These are phyloP conservation scores for Colletotrichum euphorbiae DNA, from an alignment of 2,329 filamentous ascomycete species.

Conservation along the genomic window DNA sequence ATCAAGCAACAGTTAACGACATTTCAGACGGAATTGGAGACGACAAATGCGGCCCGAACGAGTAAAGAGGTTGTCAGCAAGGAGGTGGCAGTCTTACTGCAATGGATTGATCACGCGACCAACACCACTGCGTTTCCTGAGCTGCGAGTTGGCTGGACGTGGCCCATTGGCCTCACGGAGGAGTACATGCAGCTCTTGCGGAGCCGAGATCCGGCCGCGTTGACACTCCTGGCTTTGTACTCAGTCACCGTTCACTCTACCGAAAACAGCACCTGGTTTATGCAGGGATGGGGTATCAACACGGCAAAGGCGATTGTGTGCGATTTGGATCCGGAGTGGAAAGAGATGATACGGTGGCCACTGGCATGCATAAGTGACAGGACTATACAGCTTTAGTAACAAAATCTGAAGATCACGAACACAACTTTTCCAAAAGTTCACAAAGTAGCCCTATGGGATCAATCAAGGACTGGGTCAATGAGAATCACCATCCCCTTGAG, in stretches of 20 bases:
- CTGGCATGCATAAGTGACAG: constrained; percentile 32
- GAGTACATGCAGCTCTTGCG: constrained; percentile 42
- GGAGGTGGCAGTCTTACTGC: constrained; percentile 10
- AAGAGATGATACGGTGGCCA: constrained; percentile 35
- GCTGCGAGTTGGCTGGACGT: constrained; percentile 41
- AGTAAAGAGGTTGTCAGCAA: constrained; percentile 2
- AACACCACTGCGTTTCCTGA: constrained; percentile 40
- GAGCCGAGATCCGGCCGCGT: constrained; percentile 39
- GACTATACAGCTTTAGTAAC: constrained; percentile 25
- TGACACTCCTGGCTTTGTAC: constrained; percentile 43
- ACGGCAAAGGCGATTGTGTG: constrained; percentile 23
- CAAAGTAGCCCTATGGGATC: too few species aligned
- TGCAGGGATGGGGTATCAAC: constrained; percentile 37
- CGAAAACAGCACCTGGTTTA: constrained; percentile 41
- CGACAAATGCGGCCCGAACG: neutral
- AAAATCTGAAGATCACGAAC: neutral
- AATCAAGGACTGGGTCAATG: too few species aligned
- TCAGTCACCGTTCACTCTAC: constrained; percentile 42
- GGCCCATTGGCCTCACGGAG: constrained; percentile 43
- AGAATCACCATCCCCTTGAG: too few species aligned
- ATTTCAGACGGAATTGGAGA: neutral
- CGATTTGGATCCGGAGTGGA: constrained; percentile 32
- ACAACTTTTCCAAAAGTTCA: neutral
- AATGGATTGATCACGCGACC: constrained; percentile 32
- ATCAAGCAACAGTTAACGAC: constrained; percentile 7